These are phyloP conservation scores for Talaromyces verruculosus DNA, from an alignment of 2,329 filamentous ascomycete species.

Conservation along the genomic window DNA sequence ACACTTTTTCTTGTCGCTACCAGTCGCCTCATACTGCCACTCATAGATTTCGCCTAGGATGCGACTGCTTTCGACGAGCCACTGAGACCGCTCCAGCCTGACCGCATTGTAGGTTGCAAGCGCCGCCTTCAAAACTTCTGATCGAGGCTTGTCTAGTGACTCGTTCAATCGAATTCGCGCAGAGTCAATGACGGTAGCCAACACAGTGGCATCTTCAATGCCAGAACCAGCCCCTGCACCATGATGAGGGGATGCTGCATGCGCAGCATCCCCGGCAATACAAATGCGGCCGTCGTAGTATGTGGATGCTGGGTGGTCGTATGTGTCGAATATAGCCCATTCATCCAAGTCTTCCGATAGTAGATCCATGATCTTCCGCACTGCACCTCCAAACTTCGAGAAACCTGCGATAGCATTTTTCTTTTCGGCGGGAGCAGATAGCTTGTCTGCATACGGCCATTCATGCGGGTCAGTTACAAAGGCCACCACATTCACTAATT, in stretches of 20 bases:
- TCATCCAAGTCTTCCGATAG: slow-evolving; percentile 23
- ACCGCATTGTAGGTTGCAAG: slow-evolving; percentile 55
- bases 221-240: slow-evolving; percentile 42
- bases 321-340: slow-evolving; percentile 39
- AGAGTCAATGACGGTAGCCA: slow-evolving; percentile 50
- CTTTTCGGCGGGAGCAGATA: slow-evolving; percentile 34
- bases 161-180: slow-evolving; percentile 22
- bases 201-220: slow-evolving; percentile 35
- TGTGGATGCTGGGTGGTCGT: slow-evolving; percentile 32
- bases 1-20: slow-evolving; percentile 30
- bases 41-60: slow-evolving; percentile 41
- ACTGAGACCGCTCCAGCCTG: slow-evolving; percentile 52
- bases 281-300: slow-evolving; percentile 32
- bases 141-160: background rate
- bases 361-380: slow-evolving; percentile 27
- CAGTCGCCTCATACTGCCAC: slow-evolving; percentile 30
- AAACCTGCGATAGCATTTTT: slow-evolving; percentile 46
- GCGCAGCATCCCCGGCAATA: slow-evolving; percentile 42
- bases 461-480: slow-evolving; percentile 14
- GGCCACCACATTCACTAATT: slow-evolving; percentile 18
- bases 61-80: slow-evolving; percentile 53
- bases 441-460: slow-evolving; percentile 18
- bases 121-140: slow-evolving; percentile 30
- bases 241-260: slow-evolving; percentile 41
- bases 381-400: slow-evolving; percentile 43